These are phyloP conservation scores for Mycena floridula DNA, from an alignment of 768 basidiomycete species.

Conservation along the genomic window DNA sequence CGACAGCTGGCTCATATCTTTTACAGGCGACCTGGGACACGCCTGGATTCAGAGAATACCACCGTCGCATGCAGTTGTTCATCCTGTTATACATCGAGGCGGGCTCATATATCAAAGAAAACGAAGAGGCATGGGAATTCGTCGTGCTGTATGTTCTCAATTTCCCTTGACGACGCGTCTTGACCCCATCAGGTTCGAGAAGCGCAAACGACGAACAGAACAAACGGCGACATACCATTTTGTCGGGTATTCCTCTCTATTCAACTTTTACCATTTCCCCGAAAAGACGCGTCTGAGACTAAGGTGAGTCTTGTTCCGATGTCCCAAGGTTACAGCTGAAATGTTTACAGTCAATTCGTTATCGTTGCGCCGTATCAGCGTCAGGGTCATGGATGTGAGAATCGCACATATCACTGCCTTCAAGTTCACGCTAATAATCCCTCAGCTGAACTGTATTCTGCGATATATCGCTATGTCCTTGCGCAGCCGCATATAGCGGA, in stretches of 20 bases:
- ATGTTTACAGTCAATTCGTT: constrained; percentile 74
- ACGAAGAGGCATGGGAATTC: constrained; percentile 94
- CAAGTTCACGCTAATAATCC: constrained; percentile 1
- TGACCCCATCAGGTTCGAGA: constrained; percentile 62
- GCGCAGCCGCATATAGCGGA: constrained; percentile 71
- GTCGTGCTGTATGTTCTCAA: constrained; percentile 65
- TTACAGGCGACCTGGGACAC: constrained; percentile 76
- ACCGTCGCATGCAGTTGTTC: constrained; percentile 89
- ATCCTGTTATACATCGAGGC: constrained; percentile 93
- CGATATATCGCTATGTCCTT: constrained; percentile 75
- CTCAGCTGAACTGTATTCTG: constrained; percentile 79
- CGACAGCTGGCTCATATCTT: neutral
- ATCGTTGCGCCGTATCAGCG: constrained; percentile 88
- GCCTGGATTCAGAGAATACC: constrained; percentile 86
- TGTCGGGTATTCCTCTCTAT: constrained; percentile 89
- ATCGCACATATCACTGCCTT: neutral
- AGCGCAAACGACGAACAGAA: constrained; percentile 53
- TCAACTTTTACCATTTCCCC: constrained; percentile 94
- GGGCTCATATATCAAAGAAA: constrained; percentile 91
- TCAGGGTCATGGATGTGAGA: constrained; percentile 85
- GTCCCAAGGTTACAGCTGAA: neutral
- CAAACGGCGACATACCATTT: constrained; percentile 77
- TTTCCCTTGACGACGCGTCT: neutral
- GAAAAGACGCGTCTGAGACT: constrained; percentile 83
- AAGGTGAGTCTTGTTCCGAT: constrained; percentile 46